These are phyloP conservation scores for Backusella sp. DNA, from an alignment of 192 early-diverging fungal genomes.

Conservation along the genomic window DNA sequence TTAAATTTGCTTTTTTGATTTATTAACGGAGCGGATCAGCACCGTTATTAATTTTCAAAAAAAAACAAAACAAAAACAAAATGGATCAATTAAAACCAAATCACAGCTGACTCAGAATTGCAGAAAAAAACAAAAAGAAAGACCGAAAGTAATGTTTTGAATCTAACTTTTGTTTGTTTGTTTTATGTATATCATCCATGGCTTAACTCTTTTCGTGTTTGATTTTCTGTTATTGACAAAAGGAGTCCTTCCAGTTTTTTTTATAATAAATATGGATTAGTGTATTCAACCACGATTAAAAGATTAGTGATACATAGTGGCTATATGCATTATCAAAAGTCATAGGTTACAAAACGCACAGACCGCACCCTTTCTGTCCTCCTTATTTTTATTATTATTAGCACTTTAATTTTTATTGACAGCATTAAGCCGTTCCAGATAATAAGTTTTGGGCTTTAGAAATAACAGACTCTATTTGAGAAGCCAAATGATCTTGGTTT, in stretches of 20 bases:
- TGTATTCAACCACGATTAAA: not conserved
- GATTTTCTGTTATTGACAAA: not conserved
- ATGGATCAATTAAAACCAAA: not conserved
- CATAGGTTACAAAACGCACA: slow-evolving; percentile 6
- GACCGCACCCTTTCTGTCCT: not conserved
- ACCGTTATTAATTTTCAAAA: not conserved
- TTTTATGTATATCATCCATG: not conserved
- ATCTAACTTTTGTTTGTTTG: not conserved
- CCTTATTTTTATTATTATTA: not conserved
- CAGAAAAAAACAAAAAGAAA: not conserved
- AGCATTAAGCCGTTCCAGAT: not conserved
- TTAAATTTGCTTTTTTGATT: not conserved
- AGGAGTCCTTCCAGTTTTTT: not conserved
- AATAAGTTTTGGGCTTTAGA: slow-evolving; percentile 15
- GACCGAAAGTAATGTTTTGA: not conserved
- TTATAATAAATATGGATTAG: not conserved
- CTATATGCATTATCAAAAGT: not conserved
- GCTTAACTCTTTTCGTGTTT: not conserved
- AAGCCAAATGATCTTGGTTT: slow-evolving; percentile 26
- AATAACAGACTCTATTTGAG: slow-evolving; percentile 12
- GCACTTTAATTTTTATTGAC: not conserved
- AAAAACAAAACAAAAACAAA: not conserved
- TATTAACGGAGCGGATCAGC: not conserved
- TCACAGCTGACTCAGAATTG: not conserved
- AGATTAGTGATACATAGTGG: not conserved